phyloP scores from a whole-genome alignment of 2,329 filamentous ascomycete species.

The Sphaerulina vaccinii region DNA sequence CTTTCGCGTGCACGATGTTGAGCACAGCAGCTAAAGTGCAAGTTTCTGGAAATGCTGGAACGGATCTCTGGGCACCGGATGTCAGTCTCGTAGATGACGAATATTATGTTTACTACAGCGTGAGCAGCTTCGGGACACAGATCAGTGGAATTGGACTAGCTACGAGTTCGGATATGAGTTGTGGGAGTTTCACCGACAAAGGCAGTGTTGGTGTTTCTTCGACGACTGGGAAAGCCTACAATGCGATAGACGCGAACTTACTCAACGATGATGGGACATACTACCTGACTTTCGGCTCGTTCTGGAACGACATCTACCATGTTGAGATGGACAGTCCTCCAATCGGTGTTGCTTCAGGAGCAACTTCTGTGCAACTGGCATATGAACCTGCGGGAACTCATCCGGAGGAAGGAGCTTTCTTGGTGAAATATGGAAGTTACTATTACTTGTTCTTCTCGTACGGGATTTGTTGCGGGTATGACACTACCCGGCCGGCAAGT shows the following conservation, averaged over 20 bases:
- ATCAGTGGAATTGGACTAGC: conserved; percentile 62
- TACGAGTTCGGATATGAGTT: conserved; percentile 50
- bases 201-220: conserved; percentile 57
- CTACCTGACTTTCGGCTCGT: conserved; percentile 64
- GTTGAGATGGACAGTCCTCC: conserved; percentile 48
- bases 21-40: conserved; percentile 42
- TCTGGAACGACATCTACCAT: conserved; percentile 66
- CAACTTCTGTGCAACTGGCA: conserved; percentile 48
- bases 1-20: conserved; percentile 48
- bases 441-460: conserved; percentile 66
- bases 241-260: conserved; percentile 54
- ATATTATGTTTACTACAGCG: conserved; percentile 67
- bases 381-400: conserved; percentile 54
- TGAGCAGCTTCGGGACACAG: conserved; percentile 62
- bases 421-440: conserved; percentile 56
- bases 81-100: conserved; percentile 55
- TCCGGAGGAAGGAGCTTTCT: conserved; percentile 57
- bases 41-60: conserved; percentile 46
- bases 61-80: conserved; percentile 63
- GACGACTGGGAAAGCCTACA: conserved; percentile 42
- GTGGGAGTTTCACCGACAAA: conserved; percentile 60
- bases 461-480: conserved; percentile 63
- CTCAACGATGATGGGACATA: conserved; percentile 47
- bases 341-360: conserved; percentile 35
- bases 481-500: conserved; percentile 49